A percentile compares a stretch with the other conserved stretches of the same genome.
phyloP scores from a whole-genome alignment of 768 basidiomycete genomes.

The Psilocybe subaeruginosa region DNA sequence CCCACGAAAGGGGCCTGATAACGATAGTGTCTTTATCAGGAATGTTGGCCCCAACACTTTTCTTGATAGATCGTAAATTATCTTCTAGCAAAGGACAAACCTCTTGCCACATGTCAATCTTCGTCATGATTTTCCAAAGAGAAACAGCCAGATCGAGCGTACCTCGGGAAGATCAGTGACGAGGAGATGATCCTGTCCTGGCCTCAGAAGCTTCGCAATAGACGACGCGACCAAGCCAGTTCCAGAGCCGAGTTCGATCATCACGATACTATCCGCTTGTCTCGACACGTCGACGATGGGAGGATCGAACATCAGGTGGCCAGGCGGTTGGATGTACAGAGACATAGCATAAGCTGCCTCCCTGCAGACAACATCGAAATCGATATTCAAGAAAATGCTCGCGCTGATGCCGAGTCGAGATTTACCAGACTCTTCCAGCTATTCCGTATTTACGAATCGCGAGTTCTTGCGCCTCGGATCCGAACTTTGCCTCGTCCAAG shows the following conservation, averaged over 20 bases:
- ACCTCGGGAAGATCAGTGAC: slow-evolving; percentile 84
- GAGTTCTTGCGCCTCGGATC: slow-evolving; percentile 44
- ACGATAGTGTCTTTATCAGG: slow-evolving; percentile 25
- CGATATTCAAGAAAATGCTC: background rate
- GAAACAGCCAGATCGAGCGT: slow-evolving; percentile 12
- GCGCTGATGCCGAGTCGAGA: slow-evolving; percentile 10
- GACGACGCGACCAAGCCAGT: slow-evolving; percentile 61
- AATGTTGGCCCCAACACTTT: background rate
- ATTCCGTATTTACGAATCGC: slow-evolving; percentile 80
- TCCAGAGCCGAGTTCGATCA: slow-evolving; percentile 84
- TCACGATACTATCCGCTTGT: slow-evolving; percentile 25
- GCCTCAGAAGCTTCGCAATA: slow-evolving; percentile 35
- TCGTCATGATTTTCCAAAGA: background rate
- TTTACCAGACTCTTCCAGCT: slow-evolving; percentile 83
- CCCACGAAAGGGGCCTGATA: slow-evolving; percentile 76
- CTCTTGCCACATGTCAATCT: slow-evolving; percentile 25
- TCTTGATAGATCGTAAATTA: slow-evolving; percentile 31
- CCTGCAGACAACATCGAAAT: slow-evolving; percentile 42
- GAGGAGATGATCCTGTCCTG: slow-evolving; percentile 49
- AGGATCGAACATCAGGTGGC: slow-evolving; percentile 53
- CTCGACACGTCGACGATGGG: slow-evolving; percentile 39
- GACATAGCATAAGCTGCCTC: slow-evolving; percentile 71
- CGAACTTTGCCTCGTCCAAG: slow-evolving; percentile 29
- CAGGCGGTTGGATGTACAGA: slow-evolving; percentile 50
- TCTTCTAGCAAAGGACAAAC: slow-evolving; percentile 49